Conservation (phyloP, 2,329 filamentous ascomycete species). For the Alternaria sp. region DNA sequence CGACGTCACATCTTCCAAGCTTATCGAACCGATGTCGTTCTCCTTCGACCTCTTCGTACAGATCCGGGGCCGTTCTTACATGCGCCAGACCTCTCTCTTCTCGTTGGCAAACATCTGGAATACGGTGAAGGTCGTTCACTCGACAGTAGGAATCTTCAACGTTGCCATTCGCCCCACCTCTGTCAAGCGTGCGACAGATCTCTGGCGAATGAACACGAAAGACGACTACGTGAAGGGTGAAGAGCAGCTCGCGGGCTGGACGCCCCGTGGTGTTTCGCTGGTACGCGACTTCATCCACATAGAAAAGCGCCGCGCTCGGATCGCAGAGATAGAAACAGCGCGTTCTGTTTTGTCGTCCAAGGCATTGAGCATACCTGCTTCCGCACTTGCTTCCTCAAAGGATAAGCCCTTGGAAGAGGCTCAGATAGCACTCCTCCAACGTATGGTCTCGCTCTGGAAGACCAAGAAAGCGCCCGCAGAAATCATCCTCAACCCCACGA, state of each 20-base stretch:
- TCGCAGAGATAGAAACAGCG: slow-evolving; percentile 80
- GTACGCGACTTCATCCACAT: slow-evolving; percentile 85
- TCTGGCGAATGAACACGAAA: slow-evolving; percentile 95
- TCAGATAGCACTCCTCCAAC: slow-evolving; percentile 55
- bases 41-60: slow-evolving; percentile 81
- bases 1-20: slow-evolving; percentile 82
- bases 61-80: slow-evolving; percentile 81
- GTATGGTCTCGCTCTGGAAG: slow-evolving; percentile 70
- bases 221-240: slow-evolving; percentile 97
- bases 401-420: slow-evolving; percentile 31
- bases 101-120: slow-evolving; percentile 87
- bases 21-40: slow-evolving; percentile 89
- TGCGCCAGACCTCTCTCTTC: slow-evolving; percentile 82
- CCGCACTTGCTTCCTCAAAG: slow-evolving; percentile 16
- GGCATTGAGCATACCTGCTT: slow-evolving; percentile 36
- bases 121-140: slow-evolving; percentile 82
- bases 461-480: slow-evolving; percentile 52
- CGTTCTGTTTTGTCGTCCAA: slow-evolving; percentile 68
- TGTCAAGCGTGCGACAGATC: slow-evolving; percentile 87
- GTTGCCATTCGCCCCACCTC: slow-evolving; percentile 85
- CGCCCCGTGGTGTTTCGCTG: slow-evolving; percentile 85
- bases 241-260: slow-evolving; percentile 83
- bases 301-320: slow-evolving; percentile 74
- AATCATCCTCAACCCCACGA: slow-evolving; percentile 55
- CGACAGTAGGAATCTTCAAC: slow-evolving; percentile 84